Evolutionary conservation across 176 grass and related monocot genomes (phyloP), one percentile per base, ranked within the genome.

Genomic region (Oryza punctata): DNA sequence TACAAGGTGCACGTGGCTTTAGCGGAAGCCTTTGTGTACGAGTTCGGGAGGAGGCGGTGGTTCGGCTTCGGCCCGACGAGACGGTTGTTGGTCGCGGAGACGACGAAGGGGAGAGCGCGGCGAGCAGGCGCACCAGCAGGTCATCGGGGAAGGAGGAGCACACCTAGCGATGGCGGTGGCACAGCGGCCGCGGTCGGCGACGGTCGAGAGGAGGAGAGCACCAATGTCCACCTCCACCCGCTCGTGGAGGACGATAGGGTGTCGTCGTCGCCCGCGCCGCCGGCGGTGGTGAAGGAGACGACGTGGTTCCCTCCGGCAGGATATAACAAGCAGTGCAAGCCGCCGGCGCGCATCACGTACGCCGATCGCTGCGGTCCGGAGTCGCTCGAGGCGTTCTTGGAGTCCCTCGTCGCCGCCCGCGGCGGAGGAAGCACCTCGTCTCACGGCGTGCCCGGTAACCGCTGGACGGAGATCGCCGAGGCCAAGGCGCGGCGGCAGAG

Each of bases 401-500:
- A 61, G 57, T 61, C n/a, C 57, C 2, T 24, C 57, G n/a, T 61
- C 57, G 52, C 52, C 18, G 16, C 52, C 16, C 18, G 7, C n/a
- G 57, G 2, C 57, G 57, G 57, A 24, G n/a, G n/a, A 1, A 24
- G 21, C 57, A 0, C 57, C 57, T 10, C 32, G 32, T 33, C 57
- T 61, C 21, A 13, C 8, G 9, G 8, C 19, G 57, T 3, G 3
- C 40, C 24, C 9, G 70, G 32, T 4, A 43, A 21, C 3, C 19
- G 27, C 27, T 49, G 81, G 70, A 16, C 26, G 40, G 41, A 83
- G 40, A 33, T 29, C 40, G 65, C n/a, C 27, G 41, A 33, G 60
- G n/a, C 43, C 18, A 67, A 29, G 38, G 65, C n/a, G 12, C 81
- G 81, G 27, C 81, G 81, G 19, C 14, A 24, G 26, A 35, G 60